Evolutionary conservation across 257 asterid species (phyloP).

Genomic region (Cordia subcordata): DNA sequence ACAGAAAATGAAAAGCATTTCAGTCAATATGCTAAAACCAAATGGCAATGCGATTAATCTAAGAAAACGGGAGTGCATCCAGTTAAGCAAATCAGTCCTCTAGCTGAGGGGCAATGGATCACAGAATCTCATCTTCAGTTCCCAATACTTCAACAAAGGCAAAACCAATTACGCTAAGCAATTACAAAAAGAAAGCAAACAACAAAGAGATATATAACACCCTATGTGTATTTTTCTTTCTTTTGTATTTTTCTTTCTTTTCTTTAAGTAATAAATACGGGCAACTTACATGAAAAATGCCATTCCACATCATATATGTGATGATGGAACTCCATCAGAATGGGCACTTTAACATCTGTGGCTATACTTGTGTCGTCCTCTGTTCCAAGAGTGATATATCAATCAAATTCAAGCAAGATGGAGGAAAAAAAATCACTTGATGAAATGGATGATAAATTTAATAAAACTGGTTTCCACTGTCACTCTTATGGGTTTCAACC

Average conservation of each 20-base stretch:
- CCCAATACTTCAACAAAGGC: background rate
- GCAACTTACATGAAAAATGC: constrained; percentile 91
- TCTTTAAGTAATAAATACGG: constrained; percentile 8
- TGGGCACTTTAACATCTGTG: constrained; percentile 81
- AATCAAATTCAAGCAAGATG: background rate
- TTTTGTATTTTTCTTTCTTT: too few relatives aligned
- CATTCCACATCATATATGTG: constrained; percentile 77
- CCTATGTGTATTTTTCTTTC: background rate
- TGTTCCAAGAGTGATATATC: constrained; percentile 34
- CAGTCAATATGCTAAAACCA: background rate
- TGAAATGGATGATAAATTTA: background rate
- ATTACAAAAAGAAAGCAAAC: background rate
- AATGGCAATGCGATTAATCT: background rate
- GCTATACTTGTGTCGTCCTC: constrained; percentile 97
- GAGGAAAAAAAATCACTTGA: background rate
- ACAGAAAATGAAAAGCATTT: background rate
- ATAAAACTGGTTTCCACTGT: background rate
- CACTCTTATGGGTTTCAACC: background rate
- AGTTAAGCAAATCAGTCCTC: background rate
- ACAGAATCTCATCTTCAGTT: too few relatives aligned
- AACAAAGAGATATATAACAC: background rate
- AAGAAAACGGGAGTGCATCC: background rate
- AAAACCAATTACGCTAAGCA: background rate
- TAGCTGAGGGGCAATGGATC: too few relatives aligned
- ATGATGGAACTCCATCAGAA: constrained; percentile 74